phyloP scores from a whole-genome alignment of 1,139 yeast species.

The Lodderomyces parapsilosis region DNA sequence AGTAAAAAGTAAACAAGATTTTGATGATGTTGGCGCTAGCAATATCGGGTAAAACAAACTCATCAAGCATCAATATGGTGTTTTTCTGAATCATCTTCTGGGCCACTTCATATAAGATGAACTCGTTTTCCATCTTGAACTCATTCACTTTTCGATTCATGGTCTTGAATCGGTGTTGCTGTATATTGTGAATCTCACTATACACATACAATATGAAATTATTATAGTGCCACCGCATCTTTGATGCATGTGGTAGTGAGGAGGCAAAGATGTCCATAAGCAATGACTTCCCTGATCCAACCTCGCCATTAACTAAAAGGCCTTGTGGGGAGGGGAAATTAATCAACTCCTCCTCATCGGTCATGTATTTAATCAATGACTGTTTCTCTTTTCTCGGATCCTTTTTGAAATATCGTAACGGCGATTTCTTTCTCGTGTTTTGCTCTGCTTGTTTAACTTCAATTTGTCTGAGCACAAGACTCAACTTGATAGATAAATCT shows the following conservation, averaged over 20 bases:
- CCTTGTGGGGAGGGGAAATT: constrained; percentile 64
- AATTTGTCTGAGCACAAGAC: constrained; percentile 46
- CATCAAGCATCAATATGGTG: constrained; percentile 65
- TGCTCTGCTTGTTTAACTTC: constrained; percentile 37
- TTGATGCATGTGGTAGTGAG: constrained; percentile 60
- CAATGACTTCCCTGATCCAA: constrained; percentile 77
- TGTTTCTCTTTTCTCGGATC: constrained; percentile 30
- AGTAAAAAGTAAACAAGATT: constrained; percentile 63
- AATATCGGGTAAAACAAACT: constrained; percentile 71
- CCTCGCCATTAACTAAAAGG: constrained; percentile 66
- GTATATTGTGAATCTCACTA: constrained; percentile 57
- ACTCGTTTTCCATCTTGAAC: constrained; percentile 58
- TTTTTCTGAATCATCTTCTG: constrained; percentile 58
- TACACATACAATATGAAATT: constrained; percentile 70
- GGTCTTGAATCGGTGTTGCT: constrained; percentile 36
- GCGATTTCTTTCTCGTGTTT: constrained; percentile 9
- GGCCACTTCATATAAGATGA: constrained; percentile 65
- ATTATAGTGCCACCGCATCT: constrained; percentile 71
- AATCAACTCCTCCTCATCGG: constrained; percentile 64
- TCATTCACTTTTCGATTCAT: neutral
- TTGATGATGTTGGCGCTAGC: constrained; percentile 71
- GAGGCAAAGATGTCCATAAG: constrained; percentile 70
- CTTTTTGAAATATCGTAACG: constrained; percentile 15
- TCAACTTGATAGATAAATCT: constrained; percentile 47
- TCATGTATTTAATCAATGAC: constrained; percentile 46